phyloP scores from a whole-genome alignment of 2,329 filamentous ascomycete genomes.

The Berkeleyomyces rouxiae region DNA sequence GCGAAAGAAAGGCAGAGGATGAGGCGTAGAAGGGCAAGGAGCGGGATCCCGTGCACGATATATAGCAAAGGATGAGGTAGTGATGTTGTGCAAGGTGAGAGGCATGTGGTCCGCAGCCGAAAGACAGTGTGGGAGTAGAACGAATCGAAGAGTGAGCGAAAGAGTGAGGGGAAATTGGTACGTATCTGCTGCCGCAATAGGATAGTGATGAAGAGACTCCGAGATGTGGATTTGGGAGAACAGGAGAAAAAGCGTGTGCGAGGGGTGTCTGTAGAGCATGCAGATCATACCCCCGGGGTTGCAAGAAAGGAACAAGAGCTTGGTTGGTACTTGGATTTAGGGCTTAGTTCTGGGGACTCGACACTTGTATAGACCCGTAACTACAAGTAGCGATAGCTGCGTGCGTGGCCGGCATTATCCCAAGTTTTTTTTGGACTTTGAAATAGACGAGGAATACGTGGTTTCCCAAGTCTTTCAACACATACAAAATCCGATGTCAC shows the following conservation, averaged over 20 bases:
- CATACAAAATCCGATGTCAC: neutral
- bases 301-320: no score
- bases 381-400: no score
- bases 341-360: no score
- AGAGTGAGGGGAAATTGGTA: conserved; percentile 15
- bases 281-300: neutral
- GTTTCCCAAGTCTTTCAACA: neutral
- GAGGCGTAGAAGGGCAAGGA: neutral
- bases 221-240: neutral
- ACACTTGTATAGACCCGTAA: no score
- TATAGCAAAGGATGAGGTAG: neutral
- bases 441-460: neutral
- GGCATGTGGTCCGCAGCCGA: neutral
- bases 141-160: neutral
- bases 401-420: no score
- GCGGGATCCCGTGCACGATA: conserved; percentile 7
- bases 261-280: neutral
- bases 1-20: neutral
- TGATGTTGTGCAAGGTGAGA: neutral
- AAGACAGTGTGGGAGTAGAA: neutral
- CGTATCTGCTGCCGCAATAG: neutral
- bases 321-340: no score
- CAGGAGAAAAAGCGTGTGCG: neutral
- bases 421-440: neutral
- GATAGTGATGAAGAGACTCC: neutral